A percentile compares a stretch with the other conserved stretches of the same genome.
These are phyloP conservation scores for Pseudogymnoascus sp. DNA, from an alignment of 2,329 filamentous ascomycete species.

Conservation along the genomic window DNA sequence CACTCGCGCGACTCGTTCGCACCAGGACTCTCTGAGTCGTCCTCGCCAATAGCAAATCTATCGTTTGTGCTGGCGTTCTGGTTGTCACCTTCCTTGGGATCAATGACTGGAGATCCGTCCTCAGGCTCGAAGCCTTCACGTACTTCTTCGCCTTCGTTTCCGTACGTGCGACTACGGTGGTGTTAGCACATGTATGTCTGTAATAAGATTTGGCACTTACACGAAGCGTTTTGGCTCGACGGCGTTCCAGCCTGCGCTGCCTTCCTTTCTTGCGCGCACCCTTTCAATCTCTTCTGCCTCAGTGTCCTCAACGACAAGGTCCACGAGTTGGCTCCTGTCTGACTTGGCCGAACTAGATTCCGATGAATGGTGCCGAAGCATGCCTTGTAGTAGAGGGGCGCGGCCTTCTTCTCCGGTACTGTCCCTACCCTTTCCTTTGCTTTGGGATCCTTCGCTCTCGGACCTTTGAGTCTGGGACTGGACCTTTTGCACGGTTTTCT, in stretches of 20 bases:
- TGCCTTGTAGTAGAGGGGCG: conserved; percentile 27
- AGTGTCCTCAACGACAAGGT: conserved; percentile 57
- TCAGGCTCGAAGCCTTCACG: conserved; percentile 45
- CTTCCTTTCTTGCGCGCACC: conserved; percentile 53
- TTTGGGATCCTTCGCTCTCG: conserved; percentile 21
- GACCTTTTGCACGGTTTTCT: conserved; percentile 30
- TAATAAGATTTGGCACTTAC: conserved; percentile 30
- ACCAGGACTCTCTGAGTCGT: conserved; percentile 26
- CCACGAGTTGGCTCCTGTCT: conserved; percentile 53
- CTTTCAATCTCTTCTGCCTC: conserved; percentile 53
- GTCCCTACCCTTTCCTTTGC: conserved; percentile 21
- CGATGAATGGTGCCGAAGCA: conserved; percentile 40
- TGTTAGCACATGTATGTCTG: background rate
- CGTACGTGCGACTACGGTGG: conserved; percentile 37
- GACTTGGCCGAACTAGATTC: conserved; percentile 42
- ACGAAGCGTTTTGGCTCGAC: conserved; percentile 46
- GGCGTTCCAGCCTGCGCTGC: conserved; percentile 51
- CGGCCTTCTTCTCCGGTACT: conserved; percentile 25
- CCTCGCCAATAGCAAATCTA: conserved; percentile 23
- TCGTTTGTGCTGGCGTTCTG: conserved; percentile 25
- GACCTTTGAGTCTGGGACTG: conserved; percentile 28
- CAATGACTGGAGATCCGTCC: conserved; percentile 34
- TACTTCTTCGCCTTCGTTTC: conserved; percentile 40
- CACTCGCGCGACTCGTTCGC: conserved; percentile 36
- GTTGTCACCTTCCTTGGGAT: conserved; percentile 36